These are phyloP conservation scores for Cercospora canescens DNA, from an alignment of 2,329 filamentous ascomycete genomes.

Conservation along the genomic window DNA sequence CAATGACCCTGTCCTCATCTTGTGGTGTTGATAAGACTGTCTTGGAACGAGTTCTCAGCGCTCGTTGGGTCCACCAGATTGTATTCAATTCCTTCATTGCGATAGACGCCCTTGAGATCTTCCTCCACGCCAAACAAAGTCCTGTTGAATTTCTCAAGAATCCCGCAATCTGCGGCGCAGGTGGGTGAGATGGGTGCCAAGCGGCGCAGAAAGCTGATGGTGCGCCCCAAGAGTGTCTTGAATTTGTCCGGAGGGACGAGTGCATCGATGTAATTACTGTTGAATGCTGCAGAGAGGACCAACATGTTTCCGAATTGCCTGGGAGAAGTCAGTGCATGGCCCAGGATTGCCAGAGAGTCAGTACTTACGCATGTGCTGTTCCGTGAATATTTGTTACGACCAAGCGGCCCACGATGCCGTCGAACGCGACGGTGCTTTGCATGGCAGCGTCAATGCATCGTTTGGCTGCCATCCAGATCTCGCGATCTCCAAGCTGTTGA, in stretches of 20 bases:
- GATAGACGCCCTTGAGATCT: conserved; percentile 25
- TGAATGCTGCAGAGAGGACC: conserved; percentile 80
- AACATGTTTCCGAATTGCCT: conserved; percentile 97
- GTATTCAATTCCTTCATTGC: conserved; percentile 25
- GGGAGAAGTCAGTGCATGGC: conserved; percentile 28
- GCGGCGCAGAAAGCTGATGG: conserved; percentile 72
- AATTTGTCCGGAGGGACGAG: conserved; percentile 61
- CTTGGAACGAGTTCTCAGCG: conserved; percentile 26
- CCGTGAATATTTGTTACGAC: conserved; percentile 96
- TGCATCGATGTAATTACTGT: conserved; percentile 54
- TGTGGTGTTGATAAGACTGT: background rate
- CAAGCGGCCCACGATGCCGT: conserved; percentile 64
- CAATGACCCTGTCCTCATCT: background rate
- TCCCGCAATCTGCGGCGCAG: conserved; percentile 70
- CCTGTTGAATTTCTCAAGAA: conserved; percentile 59
- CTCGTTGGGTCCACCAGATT: conserved; percentile 20
- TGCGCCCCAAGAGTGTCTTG: conserved; percentile 65
- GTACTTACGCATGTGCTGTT: conserved; percentile 88
- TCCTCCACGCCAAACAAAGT: conserved; percentile 33
- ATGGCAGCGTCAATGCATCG: conserved; percentile 72
- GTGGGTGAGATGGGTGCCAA: conserved; percentile 74
- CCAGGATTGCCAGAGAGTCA: background rate
- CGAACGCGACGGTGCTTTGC: conserved; percentile 81
- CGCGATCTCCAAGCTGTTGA: conserved; percentile 28
- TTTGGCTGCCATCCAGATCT: conserved; percentile 34